Evolutionary conservation across 2,329 filamentous ascomycete species (phyloP), one percentile per base, ranked within the genome.

Genomic region (Fusarium torulosum): DNA sequence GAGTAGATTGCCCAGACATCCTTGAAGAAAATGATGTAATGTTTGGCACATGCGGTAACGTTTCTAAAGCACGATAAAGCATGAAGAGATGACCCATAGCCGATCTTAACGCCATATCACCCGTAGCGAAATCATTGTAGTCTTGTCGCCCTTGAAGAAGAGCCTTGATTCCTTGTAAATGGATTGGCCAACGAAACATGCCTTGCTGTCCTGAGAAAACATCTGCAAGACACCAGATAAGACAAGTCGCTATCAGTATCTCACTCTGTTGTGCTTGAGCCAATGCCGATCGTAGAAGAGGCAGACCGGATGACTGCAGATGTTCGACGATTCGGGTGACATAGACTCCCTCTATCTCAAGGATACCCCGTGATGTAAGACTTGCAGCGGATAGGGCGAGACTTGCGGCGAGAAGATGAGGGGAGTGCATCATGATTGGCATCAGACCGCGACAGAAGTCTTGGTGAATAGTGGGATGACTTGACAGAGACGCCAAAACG

Each of bases 201-300:
- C 68, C 74, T 11, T 71, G 72, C 2, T 64, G 55, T 0, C 65
- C 72, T 0, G 72, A 64, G 10, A 75, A 75, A 0, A 75, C 73
- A 19, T 75, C 74, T 1, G 74, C 69, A 2, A 75, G 51, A 19
- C 74, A 75, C 74, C 74, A 75, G 7, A 75, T 73, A 5, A 75
- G 67, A 23, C 74, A 75, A 0, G 74, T 75, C 1, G 71, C 72
- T 6, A 75, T 54, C 1, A 75, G 9, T 4, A 68, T 60, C 7
- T 75, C 74, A n/a, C 66, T 64, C n/a, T 64, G 65, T 14, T 72
- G 63, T 1, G 69, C 66, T 9, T 60, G 53, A 11, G 58, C 65
- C 3, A 75, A 13, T 0, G 73, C 72, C 3, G 59, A 53, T 42
- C 74, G 51, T 5, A 75, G n/a, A 10, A 75, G 38, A 3, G 73